Base-by-base conservation (phyloP, 2,329 filamentous ascomycete genomes). In the Penicillium corylophilum region DNA sequence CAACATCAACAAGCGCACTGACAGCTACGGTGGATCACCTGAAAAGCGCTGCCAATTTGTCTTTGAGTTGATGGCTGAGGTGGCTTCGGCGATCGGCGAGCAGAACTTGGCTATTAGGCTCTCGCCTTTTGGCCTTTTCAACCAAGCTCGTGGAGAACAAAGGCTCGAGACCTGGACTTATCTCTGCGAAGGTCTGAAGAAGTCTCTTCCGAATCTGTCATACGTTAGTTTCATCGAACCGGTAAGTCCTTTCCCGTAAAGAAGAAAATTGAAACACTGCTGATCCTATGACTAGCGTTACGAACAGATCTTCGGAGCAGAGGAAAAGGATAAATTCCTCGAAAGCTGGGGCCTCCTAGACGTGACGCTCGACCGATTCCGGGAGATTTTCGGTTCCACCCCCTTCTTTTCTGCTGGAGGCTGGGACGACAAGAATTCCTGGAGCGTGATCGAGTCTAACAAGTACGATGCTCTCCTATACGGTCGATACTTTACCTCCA, bases 191-290 rank as follows among this genome's bases (percentile, higher is more conserved):
- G 69, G 77, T 52, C 60, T 83, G 53, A 82, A 82, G 63, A 61
- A 63, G 43, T 60, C 64, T 5, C 66, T 72, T 9, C 77, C 76
- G 0, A 57, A 64, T 4, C 58, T 83, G 18, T 77, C 76, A 2
- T 83, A 83, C 54, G 76, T 83, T 15, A 79, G 77, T 67, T 80
- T 83, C 40, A 72, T 83, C 43, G 81, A 83, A 64, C 79, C 80
- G 63, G 64, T 68, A 54, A 48, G 63, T 46, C 18, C 3, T 33
- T 8, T 10, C 16, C 2, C 22, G 4, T 40, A 4, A 38, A 7
- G 23, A 39, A 9, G 4, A 10, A 31, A 39, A 13, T 13, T 13
- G 15, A 15, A n/a, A 4, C 10, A 16, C 15, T 15, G 24, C 51
- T 47, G 33, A 45, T 33, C 4, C 2, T 28, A 3, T 10, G 4